Evolutionary conservation across 164 flowering plant species (phyloP).

Genomic region (Sedum album): DNA sequence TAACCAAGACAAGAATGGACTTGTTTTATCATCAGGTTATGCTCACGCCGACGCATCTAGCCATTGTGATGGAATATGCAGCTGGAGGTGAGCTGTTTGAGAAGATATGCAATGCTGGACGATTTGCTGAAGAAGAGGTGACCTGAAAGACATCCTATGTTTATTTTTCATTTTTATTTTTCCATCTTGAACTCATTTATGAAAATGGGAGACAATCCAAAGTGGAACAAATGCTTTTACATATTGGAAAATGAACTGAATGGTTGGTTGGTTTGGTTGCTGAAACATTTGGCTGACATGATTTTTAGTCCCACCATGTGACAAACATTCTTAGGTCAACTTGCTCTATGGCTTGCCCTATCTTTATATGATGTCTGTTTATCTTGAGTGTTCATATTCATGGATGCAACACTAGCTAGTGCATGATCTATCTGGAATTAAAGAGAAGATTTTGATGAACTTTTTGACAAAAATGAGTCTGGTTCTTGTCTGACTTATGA

Average conservation of each 20-base stretch:
- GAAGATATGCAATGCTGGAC: constrained; percentile 10
- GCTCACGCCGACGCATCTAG: constrained; percentile 9
- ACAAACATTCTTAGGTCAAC: not conserved
- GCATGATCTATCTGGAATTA: not conserved
- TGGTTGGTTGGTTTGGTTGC: not conserved
- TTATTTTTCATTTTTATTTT: not conserved
- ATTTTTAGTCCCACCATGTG: constrained; percentile 4
- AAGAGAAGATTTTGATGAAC: not conserved
- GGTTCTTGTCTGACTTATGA: not conserved
- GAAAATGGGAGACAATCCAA: not conserved
- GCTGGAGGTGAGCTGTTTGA: constrained; percentile 9
- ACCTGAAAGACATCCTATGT: not conserved
- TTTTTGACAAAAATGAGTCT: not conserved
- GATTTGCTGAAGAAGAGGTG: constrained; percentile 10
- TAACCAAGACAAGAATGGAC: not conserved
- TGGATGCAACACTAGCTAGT: constrained; percentile 2
- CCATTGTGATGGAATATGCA: constrained; percentile 10
- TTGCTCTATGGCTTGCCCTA: not conserved
- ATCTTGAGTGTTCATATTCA: not conserved
- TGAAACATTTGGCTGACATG: not conserved
- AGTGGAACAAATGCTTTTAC: not conserved
- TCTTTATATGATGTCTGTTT: not conserved
- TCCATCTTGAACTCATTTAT: too few relatives aligned
- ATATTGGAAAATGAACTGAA: not conserved
- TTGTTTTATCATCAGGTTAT: constrained; percentile 5